Conservation (phyloP, 108 stramenopile species). For the Fragilaria radians region DNA sequence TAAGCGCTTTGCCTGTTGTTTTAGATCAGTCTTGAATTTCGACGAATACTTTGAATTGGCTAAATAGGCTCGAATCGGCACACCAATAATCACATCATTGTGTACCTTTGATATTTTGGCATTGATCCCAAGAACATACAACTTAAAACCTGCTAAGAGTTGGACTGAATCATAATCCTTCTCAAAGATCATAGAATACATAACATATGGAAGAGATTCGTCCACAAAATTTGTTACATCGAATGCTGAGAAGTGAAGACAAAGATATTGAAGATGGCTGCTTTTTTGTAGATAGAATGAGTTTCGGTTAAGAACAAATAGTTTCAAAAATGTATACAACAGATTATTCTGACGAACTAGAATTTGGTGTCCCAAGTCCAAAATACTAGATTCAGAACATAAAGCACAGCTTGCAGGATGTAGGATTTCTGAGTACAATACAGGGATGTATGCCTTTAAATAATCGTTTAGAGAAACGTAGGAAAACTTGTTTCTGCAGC, state of each 20-base stretch:
- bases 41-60: not conserved
- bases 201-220: constrained; percentile 15
- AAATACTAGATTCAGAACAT: not conserved
- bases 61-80: not conserved
- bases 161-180: constrained; percentile 29
- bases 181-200: constrained; percentile 29
- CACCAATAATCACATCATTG: not conserved
- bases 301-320: not conserved
- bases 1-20: constrained; percentile 38
- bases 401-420: not conserved
- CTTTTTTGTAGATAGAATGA: not conserved
- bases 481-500: not conserved
- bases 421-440: constrained; percentile 9
- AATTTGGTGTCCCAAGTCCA: not conserved
- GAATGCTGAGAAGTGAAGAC: not conserved
- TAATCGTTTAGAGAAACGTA: not conserved
- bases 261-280: not conserved
- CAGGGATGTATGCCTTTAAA: constrained; percentile 7
- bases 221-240: constrained; percentile 1
- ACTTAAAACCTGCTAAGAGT: constrained; percentile 17
- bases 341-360: not conserved
- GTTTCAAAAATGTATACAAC: not conserved
- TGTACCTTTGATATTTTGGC: not conserved
- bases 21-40: constrained; percentile 9
- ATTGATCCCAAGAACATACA: constrained; percentile 17